These are phyloP conservation scores for Austroboletus niveus DNA, from an alignment of 1,284 basidiomycete genomes.

Conservation along the genomic window DNA sequence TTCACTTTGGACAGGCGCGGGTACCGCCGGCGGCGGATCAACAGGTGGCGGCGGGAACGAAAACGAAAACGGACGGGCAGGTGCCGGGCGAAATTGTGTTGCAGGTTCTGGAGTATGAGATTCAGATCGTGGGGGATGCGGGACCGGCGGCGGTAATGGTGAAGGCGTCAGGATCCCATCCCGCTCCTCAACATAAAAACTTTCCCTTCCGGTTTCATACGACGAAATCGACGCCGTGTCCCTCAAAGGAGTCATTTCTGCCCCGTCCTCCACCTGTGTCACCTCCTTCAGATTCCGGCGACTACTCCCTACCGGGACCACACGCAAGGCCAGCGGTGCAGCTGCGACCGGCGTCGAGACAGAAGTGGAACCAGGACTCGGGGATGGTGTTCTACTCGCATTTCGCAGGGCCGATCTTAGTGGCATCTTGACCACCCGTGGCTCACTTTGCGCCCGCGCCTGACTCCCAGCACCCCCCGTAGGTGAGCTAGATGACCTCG, in stretches of 20 bases:
- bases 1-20: neutral
- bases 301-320: too few species aligned
- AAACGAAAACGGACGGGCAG: constrained; percentile 5
- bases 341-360: neutral
- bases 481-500: constrained; percentile 2
- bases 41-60: constrained; percentile 27
- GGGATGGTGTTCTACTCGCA: constrained; percentile 43
- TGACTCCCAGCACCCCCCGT: too few species aligned
- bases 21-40: constrained; percentile 5
- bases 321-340: too few species aligned
- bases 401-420: constrained; percentile 64
- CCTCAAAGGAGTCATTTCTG: neutral
- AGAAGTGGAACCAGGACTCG: constrained; percentile 6
- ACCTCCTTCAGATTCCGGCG: too few species aligned
- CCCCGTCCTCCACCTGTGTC: too few species aligned
- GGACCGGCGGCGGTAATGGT: too few species aligned
- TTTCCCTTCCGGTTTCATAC: constrained; percentile 60
- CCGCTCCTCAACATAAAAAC: constrained; percentile 20
- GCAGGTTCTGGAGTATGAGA: too few species aligned
- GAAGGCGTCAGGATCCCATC: too few species aligned
- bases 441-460: too few species aligned
- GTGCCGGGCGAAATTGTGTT: neutral
- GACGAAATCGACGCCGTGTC: constrained; percentile 43
- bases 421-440: constrained; percentile 41
- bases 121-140: too few species aligned